These are phyloP conservation scores for Heterobasidion annosum DNA, from an alignment of 1,284 basidiomycete genomes.

Conservation along the genomic window DNA sequence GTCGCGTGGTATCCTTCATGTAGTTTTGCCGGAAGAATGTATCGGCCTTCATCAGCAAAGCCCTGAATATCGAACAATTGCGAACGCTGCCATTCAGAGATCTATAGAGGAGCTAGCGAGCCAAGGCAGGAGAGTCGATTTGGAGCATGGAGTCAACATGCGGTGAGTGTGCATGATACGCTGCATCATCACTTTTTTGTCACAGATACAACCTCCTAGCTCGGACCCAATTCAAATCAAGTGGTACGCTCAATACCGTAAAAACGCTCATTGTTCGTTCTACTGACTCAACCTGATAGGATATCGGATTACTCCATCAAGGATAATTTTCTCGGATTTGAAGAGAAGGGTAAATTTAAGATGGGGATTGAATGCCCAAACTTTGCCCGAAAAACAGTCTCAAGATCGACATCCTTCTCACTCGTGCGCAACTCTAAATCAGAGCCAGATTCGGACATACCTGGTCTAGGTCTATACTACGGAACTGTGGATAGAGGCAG, in stretches of 20 bases:
- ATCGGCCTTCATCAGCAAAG: not conserved
- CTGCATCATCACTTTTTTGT: not conserved
- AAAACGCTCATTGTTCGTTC: too few species aligned
- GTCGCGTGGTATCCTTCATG: not conserved
- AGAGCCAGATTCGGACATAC: too few species aligned
- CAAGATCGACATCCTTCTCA: too few species aligned
- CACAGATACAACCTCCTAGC: not conserved
- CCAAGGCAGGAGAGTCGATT: not conserved
- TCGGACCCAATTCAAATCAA: not conserved
- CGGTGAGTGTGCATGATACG: not conserved
- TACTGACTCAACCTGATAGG: not conserved
- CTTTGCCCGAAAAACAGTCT: too few species aligned
- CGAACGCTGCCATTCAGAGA: not conserved
- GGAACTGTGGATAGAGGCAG: too few species aligned
- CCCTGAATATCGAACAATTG: not conserved
- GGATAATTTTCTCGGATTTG: not conserved
- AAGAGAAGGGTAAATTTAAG: too few species aligned
- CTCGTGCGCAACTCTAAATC: too few species aligned
- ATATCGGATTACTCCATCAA: not conserved
- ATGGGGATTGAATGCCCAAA: too few species aligned
- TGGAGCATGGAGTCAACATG: not conserved
- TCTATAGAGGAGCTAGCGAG: not conserved
- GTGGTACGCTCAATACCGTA: not conserved
- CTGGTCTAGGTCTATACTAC: too few species aligned
- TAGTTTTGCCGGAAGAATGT: not conserved